A percentile compares a stretch with the other conserved stretches of the same genome.
Conservation (phyloP, 2,329 filamentous ascomycete species). For the Alternaria sp. region DNA sequence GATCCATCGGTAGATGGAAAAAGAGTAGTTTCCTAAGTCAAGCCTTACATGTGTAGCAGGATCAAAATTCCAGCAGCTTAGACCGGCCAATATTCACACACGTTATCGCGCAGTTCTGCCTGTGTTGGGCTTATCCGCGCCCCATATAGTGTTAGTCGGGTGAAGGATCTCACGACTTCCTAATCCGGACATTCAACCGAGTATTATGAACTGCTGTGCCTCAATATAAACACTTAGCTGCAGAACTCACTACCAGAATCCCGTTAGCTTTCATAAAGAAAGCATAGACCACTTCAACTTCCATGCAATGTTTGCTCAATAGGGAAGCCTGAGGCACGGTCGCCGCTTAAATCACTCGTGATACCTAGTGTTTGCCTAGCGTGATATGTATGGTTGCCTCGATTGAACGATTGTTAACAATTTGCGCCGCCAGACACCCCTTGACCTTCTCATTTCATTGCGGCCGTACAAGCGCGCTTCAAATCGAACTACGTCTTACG, state of each 20-base stretch:
- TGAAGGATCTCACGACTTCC: slow-evolving; percentile 1
- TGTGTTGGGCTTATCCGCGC: not conserved
- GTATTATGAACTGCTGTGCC: not conserved
- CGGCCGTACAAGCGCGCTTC: slow-evolving; percentile 75
- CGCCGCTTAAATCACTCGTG: not conserved
- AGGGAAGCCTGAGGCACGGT: not conserved
- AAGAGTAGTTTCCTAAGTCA: no score
- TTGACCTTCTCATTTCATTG: slow-evolving; percentile 73
- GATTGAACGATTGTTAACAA: slow-evolving; percentile 14
- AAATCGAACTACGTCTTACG: slow-evolving; percentile 59
- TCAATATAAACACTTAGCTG: not conserved
- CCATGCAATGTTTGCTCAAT: not conserved
- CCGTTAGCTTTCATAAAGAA: not conserved
- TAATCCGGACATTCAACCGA: not conserved
- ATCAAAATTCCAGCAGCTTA: not conserved
- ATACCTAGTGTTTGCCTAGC: not conserved
- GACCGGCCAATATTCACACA: not conserved
- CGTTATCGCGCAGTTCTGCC: not conserved
- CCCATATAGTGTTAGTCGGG: not conserved
- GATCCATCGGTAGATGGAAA: not conserved
- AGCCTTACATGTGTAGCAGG: not conserved
- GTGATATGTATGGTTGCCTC: not conserved
- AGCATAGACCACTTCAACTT: not conserved
- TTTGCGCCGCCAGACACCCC: slow-evolving; percentile 60
- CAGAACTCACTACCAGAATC: not conserved